These are phyloP conservation scores for Nymphaea thermarum DNA, from an alignment of 164 flowering plant genomes.

Conservation along the genomic window DNA sequence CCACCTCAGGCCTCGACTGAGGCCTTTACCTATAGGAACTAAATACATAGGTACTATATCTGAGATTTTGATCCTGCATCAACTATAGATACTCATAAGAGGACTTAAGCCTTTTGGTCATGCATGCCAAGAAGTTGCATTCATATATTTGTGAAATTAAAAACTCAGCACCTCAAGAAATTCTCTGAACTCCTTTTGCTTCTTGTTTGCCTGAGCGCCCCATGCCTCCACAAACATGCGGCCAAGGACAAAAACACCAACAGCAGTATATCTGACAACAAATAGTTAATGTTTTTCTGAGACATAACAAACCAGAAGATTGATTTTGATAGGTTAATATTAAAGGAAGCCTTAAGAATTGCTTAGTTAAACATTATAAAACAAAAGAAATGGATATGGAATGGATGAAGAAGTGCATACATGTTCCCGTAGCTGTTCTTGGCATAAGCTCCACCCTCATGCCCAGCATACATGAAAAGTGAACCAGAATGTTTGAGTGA, in stretches of 20 bases:
- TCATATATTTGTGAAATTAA: no score
- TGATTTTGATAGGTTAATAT: no score
- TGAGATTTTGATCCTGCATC: no score
- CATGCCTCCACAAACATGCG: slow-evolving; percentile 77
- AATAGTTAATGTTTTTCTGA: not conserved
- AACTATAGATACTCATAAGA: no score
- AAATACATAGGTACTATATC: no score
- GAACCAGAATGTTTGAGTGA: slow-evolving; percentile 96
- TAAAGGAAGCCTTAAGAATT: no score
- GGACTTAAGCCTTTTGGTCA: no score
- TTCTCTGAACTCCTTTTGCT: slow-evolving; percentile 72
- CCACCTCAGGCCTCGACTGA: no score
- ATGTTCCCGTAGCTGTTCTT: slow-evolving; percentile 91
- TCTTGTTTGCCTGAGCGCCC: slow-evolving; percentile 65
- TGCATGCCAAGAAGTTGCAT: no score
- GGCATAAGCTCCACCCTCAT: slow-evolving; percentile 94
- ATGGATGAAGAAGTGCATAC: slow-evolving; percentile 24
- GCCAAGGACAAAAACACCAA: slow-evolving; percentile 96
- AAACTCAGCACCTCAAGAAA: slow-evolving; percentile 60
- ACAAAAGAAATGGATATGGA: no score
- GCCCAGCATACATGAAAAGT: slow-evolving; percentile 95
- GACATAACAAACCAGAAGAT: not conserved
- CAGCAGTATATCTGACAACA: slow-evolving; percentile 75
- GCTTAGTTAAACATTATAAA: no score
- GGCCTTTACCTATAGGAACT: no score